phyloP scores from a whole-genome alignment of 1,284 basidiomycete species.

The Bondarzewia mesenterica region DNA sequence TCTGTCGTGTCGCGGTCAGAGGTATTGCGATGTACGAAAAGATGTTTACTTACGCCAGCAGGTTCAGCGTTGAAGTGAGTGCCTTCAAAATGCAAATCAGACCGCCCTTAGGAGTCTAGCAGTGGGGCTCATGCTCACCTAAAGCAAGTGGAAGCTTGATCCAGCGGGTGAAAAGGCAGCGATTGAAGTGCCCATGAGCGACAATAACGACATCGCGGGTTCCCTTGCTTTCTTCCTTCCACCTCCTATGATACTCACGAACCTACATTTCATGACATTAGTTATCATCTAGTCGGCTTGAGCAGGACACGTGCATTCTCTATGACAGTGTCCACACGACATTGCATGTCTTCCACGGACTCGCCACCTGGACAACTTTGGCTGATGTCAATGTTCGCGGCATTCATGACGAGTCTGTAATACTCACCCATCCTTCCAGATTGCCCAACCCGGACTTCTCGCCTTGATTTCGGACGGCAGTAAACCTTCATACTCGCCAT shows the following conservation, averaged over 20 bases:
- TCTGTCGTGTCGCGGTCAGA: constrained; percentile 28
- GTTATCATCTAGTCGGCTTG: neutral
- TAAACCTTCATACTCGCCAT: constrained; percentile 86
- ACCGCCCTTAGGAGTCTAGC: neutral
- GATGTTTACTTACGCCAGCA: constrained; percentile 49
- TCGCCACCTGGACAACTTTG: constrained; percentile 86
- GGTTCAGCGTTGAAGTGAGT: constrained; percentile 77
- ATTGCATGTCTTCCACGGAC: constrained; percentile 70
- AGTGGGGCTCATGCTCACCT: constrained; percentile 32
- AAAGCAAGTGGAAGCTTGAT: constrained; percentile 57
- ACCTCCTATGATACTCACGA: constrained; percentile 66
- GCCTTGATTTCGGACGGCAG: constrained; percentile 66
- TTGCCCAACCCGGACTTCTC: constrained; percentile 61
- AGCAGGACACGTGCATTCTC: constrained; percentile 37
- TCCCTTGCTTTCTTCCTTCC: constrained; percentile 55
- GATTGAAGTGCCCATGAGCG: constrained; percentile 80
- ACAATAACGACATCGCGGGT: constrained; percentile 69
- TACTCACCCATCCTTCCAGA: constrained; percentile 76
- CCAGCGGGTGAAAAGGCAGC: constrained; percentile 80
- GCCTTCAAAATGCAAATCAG: constrained; percentile 31
- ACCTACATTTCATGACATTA: constrained; percentile 37
- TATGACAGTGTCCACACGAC: constrained; percentile 73
- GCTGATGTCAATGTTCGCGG: neutral
- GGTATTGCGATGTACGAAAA: neutral
- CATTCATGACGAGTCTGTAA: neutral